phyloP scores from a whole-genome alignment of 345 rosid genomes.

The Linum trigynum region DNA sequence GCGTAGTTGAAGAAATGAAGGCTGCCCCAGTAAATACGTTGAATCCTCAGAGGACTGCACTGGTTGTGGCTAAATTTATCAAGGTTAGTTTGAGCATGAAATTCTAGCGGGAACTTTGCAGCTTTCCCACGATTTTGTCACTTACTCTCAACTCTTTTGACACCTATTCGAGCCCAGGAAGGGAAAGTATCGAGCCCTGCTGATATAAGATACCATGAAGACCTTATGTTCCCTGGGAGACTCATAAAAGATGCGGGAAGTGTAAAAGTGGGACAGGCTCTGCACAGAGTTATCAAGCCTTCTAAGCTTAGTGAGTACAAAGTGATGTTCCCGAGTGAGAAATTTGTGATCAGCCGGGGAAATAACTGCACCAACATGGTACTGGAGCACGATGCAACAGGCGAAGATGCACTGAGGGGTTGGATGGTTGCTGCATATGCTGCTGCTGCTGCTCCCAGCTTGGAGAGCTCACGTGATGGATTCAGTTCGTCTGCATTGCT shows the following conservation, averaged over 20 bases:
- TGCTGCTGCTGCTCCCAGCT: conserved; percentile 49
- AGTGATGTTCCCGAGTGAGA: conserved; percentile 59
- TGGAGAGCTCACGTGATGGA: conserved; percentile 27
- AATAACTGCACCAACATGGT: conserved; percentile 59
- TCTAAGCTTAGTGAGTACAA: conserved; percentile 48
- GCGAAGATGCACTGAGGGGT: conserved; percentile 88
- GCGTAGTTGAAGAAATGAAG: conserved; percentile 78
- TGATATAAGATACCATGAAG: conserved; percentile 66
- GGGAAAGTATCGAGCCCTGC: conserved; percentile 77
- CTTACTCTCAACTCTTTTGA: neutral
- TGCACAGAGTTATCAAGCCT: conserved; percentile 60
- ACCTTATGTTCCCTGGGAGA: conserved; percentile 68
- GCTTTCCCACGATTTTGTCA: no score
- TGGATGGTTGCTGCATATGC: conserved; percentile 88
- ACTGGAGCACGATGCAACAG: conserved; percentile 67
- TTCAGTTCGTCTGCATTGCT: conserved; percentile 27
- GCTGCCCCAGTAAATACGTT: conserved; percentile 76
- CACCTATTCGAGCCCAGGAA: conserved; percentile 33
- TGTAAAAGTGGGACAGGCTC: conserved; percentile 67
- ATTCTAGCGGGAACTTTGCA: no score
- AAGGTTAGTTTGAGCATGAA: conserved; percentile 34
- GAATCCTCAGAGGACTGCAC: conserved; percentile 88
- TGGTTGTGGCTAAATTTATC: conserved; percentile 72
- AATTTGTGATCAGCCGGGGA: conserved; percentile 50
- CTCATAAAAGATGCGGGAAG: conserved; percentile 74